Base-by-base conservation (phyloP, 176 grass and related monocot species). In the Pontederia paniculata region DNA sequence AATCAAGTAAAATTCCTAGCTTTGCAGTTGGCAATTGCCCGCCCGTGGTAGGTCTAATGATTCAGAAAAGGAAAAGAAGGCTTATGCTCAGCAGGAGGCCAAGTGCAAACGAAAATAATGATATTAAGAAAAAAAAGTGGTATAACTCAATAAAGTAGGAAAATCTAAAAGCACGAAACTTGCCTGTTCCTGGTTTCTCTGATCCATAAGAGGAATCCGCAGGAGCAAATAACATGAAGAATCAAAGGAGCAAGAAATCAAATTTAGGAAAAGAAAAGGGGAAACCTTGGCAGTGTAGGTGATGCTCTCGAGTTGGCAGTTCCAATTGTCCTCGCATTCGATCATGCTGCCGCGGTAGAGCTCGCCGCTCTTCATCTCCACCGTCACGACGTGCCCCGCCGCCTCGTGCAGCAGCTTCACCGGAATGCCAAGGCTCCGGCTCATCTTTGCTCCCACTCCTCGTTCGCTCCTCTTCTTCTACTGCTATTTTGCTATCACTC, bases 331-430 rank as follows among this genome's bases (percentile, higher is more conserved):
- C 70, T 89, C 81, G 78, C 81, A 89, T 62, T 89, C 81, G 44
- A 89, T 50, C 67, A 85, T 52, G 66, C 57, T 69, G 17, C 86
- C 78, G 9, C 78, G 74, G 49, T 89, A 85, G 44, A 89, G 70
- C 49, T 81, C 81, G 28, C 86, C 86, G 49, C 74, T 85, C 77
- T 91, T 98, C 60, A 91, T 77, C 66, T 98, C 93, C 65, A 91
- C 93, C 75, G 93, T 91, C 23, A 91, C 87, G 6, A 91, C 80
- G 55, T 98, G 83, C 60, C 87, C 93, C 37, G 78, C 93, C 62
- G 83, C 83, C 80, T 98, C 87, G 66, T 98, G 93, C 62, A 98
- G 70, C 44, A 91, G 72, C 83, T 98, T 98, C 66, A 91, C 80
- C 28, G 93, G 93, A 57, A 98, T 98, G 44, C 87, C 86, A 13